Evolutionary conservation across 495 filamentous ascomycete genomes (phyloP).

Genomic region (Talaromyces proteolyticus): DNA sequence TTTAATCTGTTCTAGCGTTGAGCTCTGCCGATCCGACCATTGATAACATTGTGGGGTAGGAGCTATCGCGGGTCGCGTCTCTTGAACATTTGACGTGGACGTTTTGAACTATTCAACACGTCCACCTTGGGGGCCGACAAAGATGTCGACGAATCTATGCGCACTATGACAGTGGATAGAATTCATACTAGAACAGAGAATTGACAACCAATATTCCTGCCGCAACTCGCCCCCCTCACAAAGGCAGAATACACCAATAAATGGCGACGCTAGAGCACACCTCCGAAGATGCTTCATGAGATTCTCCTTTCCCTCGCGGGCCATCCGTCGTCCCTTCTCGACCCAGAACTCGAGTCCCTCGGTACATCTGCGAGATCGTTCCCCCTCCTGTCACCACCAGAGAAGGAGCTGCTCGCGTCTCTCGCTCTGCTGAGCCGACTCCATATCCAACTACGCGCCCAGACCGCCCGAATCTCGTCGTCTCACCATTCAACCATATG

Average conservation of each 20-base stretch:
- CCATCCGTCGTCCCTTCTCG: slow-evolving; percentile 82
- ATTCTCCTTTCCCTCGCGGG: slow-evolving; percentile 92
- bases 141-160: too few relatives aligned
- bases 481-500: slow-evolving; percentile 73
- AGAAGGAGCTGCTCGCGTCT: slow-evolving; percentile 73
- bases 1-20: too few relatives aligned
- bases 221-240: too few relatives aligned
- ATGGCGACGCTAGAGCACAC: not conserved
- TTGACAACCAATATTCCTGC: too few relatives aligned
- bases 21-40: too few relatives aligned
- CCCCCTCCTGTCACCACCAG: slow-evolving; percentile 63
- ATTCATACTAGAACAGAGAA: too few relatives aligned
- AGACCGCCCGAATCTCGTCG: slow-evolving; percentile 58
- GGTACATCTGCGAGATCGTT: slow-evolving; percentile 32
- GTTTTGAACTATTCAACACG: too few relatives aligned
- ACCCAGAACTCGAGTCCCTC: slow-evolving; percentile 29
- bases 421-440: slow-evolving; percentile 69
- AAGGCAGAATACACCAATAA: not conserved
- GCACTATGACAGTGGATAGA: too few relatives aligned
- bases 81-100: too few relatives aligned
- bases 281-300: slow-evolving; percentile 84
- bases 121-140: too few relatives aligned
- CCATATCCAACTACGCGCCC: slow-evolving; percentile 61
- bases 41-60: too few relatives aligned
- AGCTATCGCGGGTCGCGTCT: too few relatives aligned